These are phyloP conservation scores for Russula abietina DNA, from an alignment of 768 basidiomycete genomes.

Conservation along the genomic window DNA sequence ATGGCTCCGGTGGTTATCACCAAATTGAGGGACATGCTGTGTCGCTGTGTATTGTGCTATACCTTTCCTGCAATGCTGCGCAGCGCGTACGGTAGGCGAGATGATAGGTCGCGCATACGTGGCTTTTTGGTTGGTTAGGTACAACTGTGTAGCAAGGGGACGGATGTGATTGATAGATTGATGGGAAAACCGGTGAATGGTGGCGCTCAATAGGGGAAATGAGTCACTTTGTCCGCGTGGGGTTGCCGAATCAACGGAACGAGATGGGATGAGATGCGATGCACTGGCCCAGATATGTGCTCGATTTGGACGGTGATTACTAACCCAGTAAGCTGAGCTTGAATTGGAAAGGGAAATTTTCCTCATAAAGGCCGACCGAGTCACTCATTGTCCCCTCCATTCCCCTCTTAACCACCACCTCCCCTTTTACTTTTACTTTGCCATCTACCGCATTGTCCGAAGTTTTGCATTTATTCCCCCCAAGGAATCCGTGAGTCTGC, in stretches of 20 bases:
- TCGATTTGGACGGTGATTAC: not conserved
- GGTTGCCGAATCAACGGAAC: not conserved
- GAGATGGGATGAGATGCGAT: not conserved
- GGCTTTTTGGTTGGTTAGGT: not conserved
- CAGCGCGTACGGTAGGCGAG: not conserved
- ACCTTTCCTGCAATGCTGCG: not conserved
- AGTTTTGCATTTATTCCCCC: slow-evolving; percentile 7
- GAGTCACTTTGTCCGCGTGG: not conserved
- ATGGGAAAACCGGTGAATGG: not conserved
- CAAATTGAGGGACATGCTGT: slow-evolving; percentile 8
- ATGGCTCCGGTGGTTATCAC: slow-evolving; percentile 9
- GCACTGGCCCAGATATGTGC: not conserved
- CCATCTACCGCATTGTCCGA: slow-evolving; percentile 17
- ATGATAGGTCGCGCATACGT: not conserved
- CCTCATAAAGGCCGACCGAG: slow-evolving; percentile 20
- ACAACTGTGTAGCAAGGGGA: not conserved
- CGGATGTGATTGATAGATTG: not conserved
- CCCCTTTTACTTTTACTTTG: not conserved
- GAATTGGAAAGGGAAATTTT: slow-evolving; percentile 22
- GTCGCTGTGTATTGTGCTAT: not conserved
- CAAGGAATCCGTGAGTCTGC: slow-evolving; percentile 25
- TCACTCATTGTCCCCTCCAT: not conserved
- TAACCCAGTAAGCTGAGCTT: slow-evolving; percentile 19
- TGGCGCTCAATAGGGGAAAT: not conserved
- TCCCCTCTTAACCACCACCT: slow-evolving; percentile 4